Percentiles rank a stretch among this genome's conserved stretches.
Conservation (phyloP, 768 basidiomycete genomes). For the Crucibulum laeve region DNA sequence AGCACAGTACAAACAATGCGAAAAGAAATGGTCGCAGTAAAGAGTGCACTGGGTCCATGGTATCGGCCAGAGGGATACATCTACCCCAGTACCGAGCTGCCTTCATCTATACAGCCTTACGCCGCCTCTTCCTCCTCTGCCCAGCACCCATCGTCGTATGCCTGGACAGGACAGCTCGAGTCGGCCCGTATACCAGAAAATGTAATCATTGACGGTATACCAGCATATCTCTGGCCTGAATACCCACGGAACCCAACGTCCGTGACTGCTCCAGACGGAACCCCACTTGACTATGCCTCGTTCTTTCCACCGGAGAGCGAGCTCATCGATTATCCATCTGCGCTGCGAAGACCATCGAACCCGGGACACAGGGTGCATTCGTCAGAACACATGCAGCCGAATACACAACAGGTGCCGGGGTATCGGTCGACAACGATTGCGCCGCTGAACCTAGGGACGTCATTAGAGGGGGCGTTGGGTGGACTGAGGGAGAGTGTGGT, state of each 20-base stretch:
- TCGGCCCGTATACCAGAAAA: too few species aligned
- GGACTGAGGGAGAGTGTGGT: slow-evolving; percentile 59
- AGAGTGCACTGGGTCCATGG: slow-evolving; percentile 56
- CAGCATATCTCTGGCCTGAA: too few species aligned
- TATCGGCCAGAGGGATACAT: slow-evolving; percentile 11
- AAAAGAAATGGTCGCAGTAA: slow-evolving; percentile 53
- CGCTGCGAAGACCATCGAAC: too few species aligned
- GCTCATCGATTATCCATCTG: too few species aligned
- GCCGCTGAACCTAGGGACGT: slow-evolving; percentile 58
- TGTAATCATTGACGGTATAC: too few species aligned
- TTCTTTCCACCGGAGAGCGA: too few species aligned
- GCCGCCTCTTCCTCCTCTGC: not conserved
- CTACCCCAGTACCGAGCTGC: slow-evolving; percentile 14
- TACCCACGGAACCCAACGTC: too few species aligned
- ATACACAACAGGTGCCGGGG: too few species aligned
- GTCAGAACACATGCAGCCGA: too few species aligned
- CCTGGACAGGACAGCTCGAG: not conserved
- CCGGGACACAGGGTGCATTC: too few species aligned
- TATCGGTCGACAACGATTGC: slow-evolving; percentile 17
- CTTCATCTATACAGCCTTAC: slow-evolving; percentile 15
- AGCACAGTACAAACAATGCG: slow-evolving; percentile 43
- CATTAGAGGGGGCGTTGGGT: slow-evolving; percentile 56
- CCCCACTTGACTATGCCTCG: too few species aligned
- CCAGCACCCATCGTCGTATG: not conserved
- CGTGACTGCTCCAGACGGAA: too few species aligned